These are phyloP conservation scores for Zancudomyces culisetae DNA, from an alignment of 371 early-diverging fungal species.

Conservation along the genomic window DNA sequence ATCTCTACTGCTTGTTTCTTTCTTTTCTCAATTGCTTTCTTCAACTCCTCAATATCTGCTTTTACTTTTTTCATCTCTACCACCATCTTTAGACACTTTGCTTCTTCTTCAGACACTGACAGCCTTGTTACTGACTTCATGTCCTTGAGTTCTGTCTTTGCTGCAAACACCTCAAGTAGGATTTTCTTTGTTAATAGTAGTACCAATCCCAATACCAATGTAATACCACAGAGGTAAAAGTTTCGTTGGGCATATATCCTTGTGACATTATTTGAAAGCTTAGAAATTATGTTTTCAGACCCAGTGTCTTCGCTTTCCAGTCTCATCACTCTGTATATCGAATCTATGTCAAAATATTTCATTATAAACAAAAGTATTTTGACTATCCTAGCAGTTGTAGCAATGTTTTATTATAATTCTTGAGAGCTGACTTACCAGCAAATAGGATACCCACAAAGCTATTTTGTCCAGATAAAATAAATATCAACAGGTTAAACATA, in stretches of 20 bases:
- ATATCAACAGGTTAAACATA: too few relatives aligned
- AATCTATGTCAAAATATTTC: too few relatives aligned
- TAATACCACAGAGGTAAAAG: constrained; percentile 72
- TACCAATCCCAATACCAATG: constrained; percentile 53
- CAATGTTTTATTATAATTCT: too few relatives aligned
- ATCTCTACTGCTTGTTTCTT: background rate
- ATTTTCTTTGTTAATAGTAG: background rate
- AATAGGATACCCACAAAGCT: too few relatives aligned
- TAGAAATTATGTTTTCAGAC: background rate
- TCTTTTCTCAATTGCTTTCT: background rate
- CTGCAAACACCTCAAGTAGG: background rate
- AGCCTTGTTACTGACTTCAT: background rate
- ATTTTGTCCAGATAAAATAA: too few relatives aligned
- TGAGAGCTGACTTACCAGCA: too few relatives aligned
- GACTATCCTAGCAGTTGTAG: too few relatives aligned
- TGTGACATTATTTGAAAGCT: constrained; percentile 23
- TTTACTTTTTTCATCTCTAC: background rate
- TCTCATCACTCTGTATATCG: background rate
- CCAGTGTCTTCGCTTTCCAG: background rate
- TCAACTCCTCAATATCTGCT: background rate
- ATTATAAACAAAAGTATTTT: too few relatives aligned
- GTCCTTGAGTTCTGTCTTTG: background rate
- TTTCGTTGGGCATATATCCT: constrained; percentile 80
- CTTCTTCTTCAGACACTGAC: background rate
- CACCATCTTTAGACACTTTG: too few relatives aligned